These are phyloP conservation scores for Arabidopsis arenosa DNA, from an alignment of 345 rosid genomes.

Conservation along the genomic window DNA sequence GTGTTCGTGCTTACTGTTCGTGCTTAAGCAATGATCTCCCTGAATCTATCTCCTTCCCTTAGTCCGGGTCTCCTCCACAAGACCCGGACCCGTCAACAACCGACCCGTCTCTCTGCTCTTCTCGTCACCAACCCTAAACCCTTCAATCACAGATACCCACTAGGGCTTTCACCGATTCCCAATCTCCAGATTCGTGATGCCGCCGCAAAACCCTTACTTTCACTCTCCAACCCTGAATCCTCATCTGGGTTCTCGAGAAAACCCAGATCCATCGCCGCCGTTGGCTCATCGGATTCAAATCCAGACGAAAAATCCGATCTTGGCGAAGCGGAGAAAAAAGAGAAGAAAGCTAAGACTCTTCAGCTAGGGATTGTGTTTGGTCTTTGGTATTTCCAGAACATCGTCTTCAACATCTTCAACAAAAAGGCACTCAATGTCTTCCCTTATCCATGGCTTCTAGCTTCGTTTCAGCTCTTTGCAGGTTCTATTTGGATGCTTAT, in stretches of 20 bases:
- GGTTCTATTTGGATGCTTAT: slow-evolving; percentile 93
- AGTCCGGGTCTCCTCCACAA: slow-evolving; percentile 49
- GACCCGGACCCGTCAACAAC: slow-evolving; percentile 37
- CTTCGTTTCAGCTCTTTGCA: slow-evolving; percentile 88
- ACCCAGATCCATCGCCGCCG: slow-evolving; percentile 48
- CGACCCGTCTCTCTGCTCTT: slow-evolving; percentile 39
- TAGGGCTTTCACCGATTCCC: slow-evolving; percentile 47
- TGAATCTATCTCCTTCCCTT: slow-evolving; percentile 53
- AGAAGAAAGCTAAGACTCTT: slow-evolving; percentile 53
- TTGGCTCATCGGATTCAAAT: slow-evolving; percentile 52
- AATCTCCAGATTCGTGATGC: slow-evolving; percentile 45
- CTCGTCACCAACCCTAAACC: slow-evolving; percentile 46
- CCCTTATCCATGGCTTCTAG: slow-evolving; percentile 97
- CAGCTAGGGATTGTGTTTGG: slow-evolving; percentile 82
- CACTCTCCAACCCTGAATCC: slow-evolving; percentile 14
- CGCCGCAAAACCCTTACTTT: slow-evolving; percentile 41
- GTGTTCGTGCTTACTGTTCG: slow-evolving; percentile 1
- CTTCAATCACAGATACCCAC: slow-evolving; percentile 44
- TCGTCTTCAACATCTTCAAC: slow-evolving; percentile 93
- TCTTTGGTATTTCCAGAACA: slow-evolving; percentile 91
- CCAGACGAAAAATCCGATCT: slow-evolving; percentile 46
- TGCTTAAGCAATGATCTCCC: slow-evolving; percentile 54
- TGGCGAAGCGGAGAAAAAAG: slow-evolving; percentile 17
- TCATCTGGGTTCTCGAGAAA: slow-evolving; percentile 46
- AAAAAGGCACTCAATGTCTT: slow-evolving; percentile 85